Evolutionary conservation across 768 basidiomycete species (phyloP).

Genomic region (Baorangia bicolor): DNA sequence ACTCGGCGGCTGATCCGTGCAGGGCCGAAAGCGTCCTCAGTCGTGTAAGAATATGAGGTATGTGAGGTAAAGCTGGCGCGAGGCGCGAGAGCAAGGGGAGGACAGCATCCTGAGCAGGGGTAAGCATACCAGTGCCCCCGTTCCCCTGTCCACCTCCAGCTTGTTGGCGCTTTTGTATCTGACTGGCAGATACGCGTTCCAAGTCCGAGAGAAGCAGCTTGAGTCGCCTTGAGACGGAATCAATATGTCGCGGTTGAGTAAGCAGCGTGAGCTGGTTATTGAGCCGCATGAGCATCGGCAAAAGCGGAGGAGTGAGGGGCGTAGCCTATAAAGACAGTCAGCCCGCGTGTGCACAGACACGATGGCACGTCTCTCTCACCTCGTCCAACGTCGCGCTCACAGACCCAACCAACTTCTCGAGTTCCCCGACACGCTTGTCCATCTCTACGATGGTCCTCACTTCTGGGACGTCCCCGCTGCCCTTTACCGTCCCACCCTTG

Average conservation of each 20-base stretch:
- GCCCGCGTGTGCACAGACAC: not conserved
- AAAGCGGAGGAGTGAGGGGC: conserved; percentile 74
- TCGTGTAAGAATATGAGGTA: conserved; percentile 87
- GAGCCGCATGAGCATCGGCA: conserved; percentile 77
- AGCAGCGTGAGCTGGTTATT: conserved; percentile 85
- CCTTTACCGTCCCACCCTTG: not conserved
- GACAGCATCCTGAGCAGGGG: conserved; percentile 55
- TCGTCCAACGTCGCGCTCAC: conserved; percentile 80
- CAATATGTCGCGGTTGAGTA: conserved; percentile 94
- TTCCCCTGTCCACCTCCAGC: conserved; percentile 7
- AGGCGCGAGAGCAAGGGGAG: conserved; percentile 70
- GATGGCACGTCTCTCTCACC: conserved; percentile 37
- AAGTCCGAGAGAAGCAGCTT: conserved; percentile 92
- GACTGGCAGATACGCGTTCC: conserved; percentile 65
- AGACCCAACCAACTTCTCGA: conserved; percentile 84
- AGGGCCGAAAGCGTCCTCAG: conserved; percentile 79
- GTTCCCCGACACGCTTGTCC: conserved; percentile 78
- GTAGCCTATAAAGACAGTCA: conserved; percentile 48
- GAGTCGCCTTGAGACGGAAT: conserved; percentile 90
- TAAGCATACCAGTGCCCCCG: conserved; percentile 16
- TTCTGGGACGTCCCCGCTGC: conserved; percentile 33
- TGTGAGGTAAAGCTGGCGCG: conserved; percentile 71
- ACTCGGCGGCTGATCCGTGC: conserved; percentile 79
- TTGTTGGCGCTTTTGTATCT: conserved; percentile 25
- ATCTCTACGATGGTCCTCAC: conserved; percentile 63